Conservation (phyloP, 495 filamentous ascomycete genomes). For the Lophiostoma macrostomum region DNA sequence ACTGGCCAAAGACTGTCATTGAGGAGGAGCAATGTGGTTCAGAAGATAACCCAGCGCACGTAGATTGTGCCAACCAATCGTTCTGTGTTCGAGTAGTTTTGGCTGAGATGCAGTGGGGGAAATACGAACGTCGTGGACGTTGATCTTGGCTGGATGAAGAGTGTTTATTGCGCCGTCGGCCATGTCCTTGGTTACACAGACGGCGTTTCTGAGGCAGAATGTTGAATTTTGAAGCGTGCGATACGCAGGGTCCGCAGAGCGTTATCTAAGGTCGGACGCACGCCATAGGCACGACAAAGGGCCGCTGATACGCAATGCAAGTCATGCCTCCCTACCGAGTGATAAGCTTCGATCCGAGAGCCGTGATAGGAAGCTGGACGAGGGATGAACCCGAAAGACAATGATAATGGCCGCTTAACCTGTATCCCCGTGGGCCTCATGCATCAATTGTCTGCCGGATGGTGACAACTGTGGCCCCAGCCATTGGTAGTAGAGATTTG, state of each 20-base stretch:
- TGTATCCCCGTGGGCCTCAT: constrained; percentile 21
- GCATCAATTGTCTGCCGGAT: constrained; percentile 16
- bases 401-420: constrained; percentile 22
- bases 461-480: background rate
- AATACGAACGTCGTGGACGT: background rate
- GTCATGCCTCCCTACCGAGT: constrained; percentile 16
- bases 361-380: constrained; percentile 31
- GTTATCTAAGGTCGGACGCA: constrained; percentile 18
- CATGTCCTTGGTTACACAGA: constrained; percentile 19
- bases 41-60: too few species aligned
- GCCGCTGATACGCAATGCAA: constrained; percentile 21
- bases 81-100: too few species aligned
- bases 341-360: constrained; percentile 28
- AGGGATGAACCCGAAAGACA: constrained; percentile 2
- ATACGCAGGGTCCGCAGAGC: constrained; percentile 11
- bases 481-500: constrained; percentile 24
- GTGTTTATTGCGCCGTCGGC: constrained; percentile 15
- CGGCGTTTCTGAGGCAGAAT: background rate
- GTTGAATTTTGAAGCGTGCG: background rate
- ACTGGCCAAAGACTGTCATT: too few species aligned
- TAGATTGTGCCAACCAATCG: too few species aligned
- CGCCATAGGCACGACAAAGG: constrained; percentile 9
- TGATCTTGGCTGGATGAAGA: constrained; percentile 3
- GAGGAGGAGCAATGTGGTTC: too few species aligned
- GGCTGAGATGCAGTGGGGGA: background rate